Base-by-base conservation (phyloP, 495 filamentous ascomycete species). In the Penicillium herquei region DNA sequence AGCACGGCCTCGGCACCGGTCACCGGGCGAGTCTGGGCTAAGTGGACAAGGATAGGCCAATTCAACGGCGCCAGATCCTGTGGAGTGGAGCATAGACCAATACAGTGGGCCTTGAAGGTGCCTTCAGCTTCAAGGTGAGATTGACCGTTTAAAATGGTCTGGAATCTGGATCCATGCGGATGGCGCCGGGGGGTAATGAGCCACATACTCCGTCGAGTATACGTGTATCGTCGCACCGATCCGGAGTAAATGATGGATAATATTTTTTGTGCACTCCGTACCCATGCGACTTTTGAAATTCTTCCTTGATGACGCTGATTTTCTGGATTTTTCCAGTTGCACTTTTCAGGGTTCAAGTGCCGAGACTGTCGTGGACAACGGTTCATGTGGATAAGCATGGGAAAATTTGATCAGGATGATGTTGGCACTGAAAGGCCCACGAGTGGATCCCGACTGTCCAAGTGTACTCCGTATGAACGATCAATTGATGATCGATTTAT, bases 1-100 rank as follows among this genome's bases (percentile, higher is more conserved):
- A 52, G 50, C 50, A 52, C 39, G 39, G 26, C 16, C 39, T 21
- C 14, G 18, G 16, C 34, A 34, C n/a, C 13, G 50, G 16, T 26
- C 2, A 52, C 37, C 39, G 49, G 37, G n/a, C n/a, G 50, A 34
- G 30, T 33, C 50, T 3, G 39, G 18, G 48, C 48, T 33, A 35
- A 51, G 47, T 7, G 16, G 47, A 32, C 13, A n/a, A 37, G 12
- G 18, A 51, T 46, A 13, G 49, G n/a, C 17, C 21, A 40, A 33
- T 17, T 33, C 18, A 51, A 51, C 49, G 49, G 33, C 49, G 13
- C 49, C 37, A 46, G 43, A 46, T 46, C 43, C 39, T 16, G 39
- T 41, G 50, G 39, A 42, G 50, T 42, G 18, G 39, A 35, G 49
- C 35, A 52, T 35, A 3, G 39, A 4, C 31, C 50, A 52, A 49